phyloP scores from a whole-genome alignment of 2,329 filamentous ascomycete species.

The Emmonsiellopsis sp. region DNA sequence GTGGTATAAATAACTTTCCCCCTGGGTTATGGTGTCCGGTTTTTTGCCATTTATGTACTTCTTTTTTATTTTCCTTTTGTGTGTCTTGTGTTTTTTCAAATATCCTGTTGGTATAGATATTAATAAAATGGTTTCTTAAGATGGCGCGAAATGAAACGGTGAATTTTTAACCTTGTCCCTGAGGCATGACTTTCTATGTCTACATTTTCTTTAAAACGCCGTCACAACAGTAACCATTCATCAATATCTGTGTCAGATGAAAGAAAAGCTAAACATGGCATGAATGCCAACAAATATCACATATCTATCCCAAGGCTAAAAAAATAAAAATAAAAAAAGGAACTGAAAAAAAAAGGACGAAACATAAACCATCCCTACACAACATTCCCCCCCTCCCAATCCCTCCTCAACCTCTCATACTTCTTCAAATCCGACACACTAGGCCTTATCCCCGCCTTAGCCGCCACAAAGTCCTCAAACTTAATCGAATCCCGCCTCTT shows the following conservation, averaged over 20 bases:
- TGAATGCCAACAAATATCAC: too few relatives aligned
- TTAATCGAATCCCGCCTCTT: slow-evolving; percentile 40
- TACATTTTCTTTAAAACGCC: too few relatives aligned
- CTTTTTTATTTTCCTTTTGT: background rate
- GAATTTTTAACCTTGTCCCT: background rate
- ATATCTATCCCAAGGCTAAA: slow-evolving; percentile 7
- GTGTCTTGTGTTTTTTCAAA: background rate
- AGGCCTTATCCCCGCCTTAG: slow-evolving; percentile 32
- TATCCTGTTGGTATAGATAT: background rate
- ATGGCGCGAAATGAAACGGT: background rate
- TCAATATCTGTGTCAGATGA: too few relatives aligned
- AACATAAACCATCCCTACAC: background rate
- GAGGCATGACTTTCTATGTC: background rate
- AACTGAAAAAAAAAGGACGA: background rate
- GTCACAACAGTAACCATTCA: too few relatives aligned
- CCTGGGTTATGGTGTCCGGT: background rate
- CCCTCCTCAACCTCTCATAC: slow-evolving; percentile 47
- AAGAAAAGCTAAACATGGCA: too few relatives aligned
- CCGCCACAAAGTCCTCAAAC: slow-evolving; percentile 33
- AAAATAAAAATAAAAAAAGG: background rate
- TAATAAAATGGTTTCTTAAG: background rate
- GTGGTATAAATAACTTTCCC: background rate
- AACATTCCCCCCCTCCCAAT: slow-evolving; percentile 35
- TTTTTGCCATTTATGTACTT: background rate
- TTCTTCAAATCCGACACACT: slow-evolving; percentile 50